phyloP scores from a whole-genome alignment of 2,329 filamentous ascomycete species.

The Chaetomium globosum region DNA sequence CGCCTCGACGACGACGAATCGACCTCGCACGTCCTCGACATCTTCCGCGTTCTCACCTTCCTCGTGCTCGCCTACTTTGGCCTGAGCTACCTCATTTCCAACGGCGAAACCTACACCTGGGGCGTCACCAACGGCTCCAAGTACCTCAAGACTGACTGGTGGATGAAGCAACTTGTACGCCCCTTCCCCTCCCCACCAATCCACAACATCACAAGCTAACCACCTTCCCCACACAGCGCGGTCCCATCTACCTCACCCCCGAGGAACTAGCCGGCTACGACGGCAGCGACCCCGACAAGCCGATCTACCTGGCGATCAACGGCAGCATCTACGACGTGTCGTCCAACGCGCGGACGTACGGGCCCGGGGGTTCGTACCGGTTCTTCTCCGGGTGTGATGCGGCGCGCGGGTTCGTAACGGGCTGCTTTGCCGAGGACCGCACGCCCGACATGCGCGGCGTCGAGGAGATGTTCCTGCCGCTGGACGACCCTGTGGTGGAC shows the following conservation, averaged over 20 bases:
- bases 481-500: constrained; percentile 66
- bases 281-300: constrained; percentile 72
- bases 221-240: constrained; percentile 46
- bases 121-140: constrained; percentile 62
- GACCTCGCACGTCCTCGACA: constrained; percentile 55
- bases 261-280: constrained; percentile 73
- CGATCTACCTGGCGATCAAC: constrained; percentile 89
- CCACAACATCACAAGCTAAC: neutral
- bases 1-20: constrained; percentile 66
- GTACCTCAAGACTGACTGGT: constrained; percentile 60
- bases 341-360: constrained; percentile 69
- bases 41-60: constrained; percentile 69
- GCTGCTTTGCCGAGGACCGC: constrained; percentile 85
- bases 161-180: constrained; percentile 65
- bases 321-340: constrained; percentile 83
- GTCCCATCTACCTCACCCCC: constrained; percentile 72
- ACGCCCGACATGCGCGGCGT: constrained; percentile 83
- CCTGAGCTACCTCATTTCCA: constrained; percentile 75
- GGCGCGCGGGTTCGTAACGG: constrained; percentile 84
- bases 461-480: constrained; percentile 78
- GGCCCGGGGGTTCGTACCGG: constrained; percentile 81
- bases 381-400: constrained; percentile 88
- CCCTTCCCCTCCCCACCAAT: neutral
- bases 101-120: constrained; percentile 71
- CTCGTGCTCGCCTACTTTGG: constrained; percentile 66